Conservation (phyloP, 306 rosid species). For the Medicago arabica region DNA sequence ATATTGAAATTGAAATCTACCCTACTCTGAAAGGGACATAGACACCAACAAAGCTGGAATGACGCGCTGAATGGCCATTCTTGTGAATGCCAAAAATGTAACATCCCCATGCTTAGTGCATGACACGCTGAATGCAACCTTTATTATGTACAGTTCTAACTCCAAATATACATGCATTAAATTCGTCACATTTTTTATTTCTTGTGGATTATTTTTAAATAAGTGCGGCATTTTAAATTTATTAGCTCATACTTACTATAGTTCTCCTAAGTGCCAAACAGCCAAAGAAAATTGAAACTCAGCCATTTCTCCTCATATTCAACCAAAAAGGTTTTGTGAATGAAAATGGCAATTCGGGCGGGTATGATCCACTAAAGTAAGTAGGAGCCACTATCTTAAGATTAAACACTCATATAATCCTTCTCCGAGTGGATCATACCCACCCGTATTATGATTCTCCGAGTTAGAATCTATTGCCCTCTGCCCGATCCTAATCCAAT, state of each 20-base stretch:
- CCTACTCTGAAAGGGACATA: slow-evolving; percentile 4
- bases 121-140: neutral
- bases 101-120: neutral
- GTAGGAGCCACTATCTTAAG: neutral
- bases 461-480: too few relatives aligned
- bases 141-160: slow-evolving; percentile 19
- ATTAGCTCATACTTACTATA: neutral
- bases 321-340: neutral
- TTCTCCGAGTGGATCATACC: too few relatives aligned
- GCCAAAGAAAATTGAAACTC: slow-evolving; percentile 18
- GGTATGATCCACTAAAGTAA: slow-evolving; percentile 9
- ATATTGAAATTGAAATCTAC: slow-evolving; percentile 12
- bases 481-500: too few relatives aligned
- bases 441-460: too few relatives aligned
- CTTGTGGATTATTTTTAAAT: neutral
- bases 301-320: neutral
- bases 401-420: slow-evolving; percentile 8
- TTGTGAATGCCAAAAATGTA: slow-evolving; percentile 20
- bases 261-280: neutral
- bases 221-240: neutral
- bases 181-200: neutral
- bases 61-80: slow-evolving; percentile 13
- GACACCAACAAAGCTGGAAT: neutral
- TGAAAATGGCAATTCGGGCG: neutral
- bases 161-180: slow-evolving; percentile 8